Percentiles rank a stretch among this genome's conserved stretches.
Conservation (phyloP, 225 moss, liverwort and hornwort species). For the Climacium dendroides region DNA sequence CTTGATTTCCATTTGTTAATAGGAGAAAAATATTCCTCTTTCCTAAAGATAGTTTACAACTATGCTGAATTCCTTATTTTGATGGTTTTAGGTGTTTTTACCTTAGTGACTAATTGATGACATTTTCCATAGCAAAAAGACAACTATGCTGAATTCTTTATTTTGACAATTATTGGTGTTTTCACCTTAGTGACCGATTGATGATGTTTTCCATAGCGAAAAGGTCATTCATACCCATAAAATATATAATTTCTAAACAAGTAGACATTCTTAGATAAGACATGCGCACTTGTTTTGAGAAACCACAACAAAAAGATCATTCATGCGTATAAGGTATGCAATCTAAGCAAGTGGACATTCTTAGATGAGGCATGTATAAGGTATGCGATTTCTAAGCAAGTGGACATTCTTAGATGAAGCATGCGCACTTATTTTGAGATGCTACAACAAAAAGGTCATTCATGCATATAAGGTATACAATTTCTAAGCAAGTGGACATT, state of each 20-base stretch:
- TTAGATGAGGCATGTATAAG: not conserved
- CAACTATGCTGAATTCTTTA: not conserved
- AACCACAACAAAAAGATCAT: not conserved
- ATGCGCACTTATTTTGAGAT: not conserved
- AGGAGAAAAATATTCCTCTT: not conserved
- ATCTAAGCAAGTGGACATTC: not conserved
- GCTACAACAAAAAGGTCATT: not conserved
- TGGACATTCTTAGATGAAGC: not conserved
- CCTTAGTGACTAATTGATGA: not conserved
- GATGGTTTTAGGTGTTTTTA: not conserved
- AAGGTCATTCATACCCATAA: not conserved
- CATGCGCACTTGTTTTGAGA: not conserved
- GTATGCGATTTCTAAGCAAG: no score
- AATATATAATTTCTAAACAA: not conserved
- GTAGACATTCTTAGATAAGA: not conserved
- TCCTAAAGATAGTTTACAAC: not conserved
- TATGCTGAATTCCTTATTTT: not conserved
- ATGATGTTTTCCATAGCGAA: not conserved
- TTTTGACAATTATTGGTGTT: not conserved
- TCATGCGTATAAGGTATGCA: not conserved
- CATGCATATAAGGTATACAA: not conserved
- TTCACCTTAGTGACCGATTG: no score
- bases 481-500: not conserved
- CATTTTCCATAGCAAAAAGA: rapidly evolving
- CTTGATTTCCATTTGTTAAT: not conserved